phyloP scores from a whole-genome alignment of 2,329 filamentous ascomycete species.

The Colletotrichum gigasporum region DNA sequence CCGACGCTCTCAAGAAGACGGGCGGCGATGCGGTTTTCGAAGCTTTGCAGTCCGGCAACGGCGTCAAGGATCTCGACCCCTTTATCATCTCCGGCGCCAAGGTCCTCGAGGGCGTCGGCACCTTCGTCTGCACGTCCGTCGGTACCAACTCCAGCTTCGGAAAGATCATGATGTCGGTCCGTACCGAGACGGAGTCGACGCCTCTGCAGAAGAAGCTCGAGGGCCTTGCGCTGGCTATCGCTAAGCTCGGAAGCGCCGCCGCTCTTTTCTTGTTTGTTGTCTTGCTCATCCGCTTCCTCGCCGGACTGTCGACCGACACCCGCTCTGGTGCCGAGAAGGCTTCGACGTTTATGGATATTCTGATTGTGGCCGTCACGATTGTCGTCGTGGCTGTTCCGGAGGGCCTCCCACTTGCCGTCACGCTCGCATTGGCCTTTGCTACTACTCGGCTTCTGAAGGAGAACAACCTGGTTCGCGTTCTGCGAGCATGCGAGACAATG shows the following conservation, averaged over 20 bases:
- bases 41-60: slow-evolving; percentile 58
- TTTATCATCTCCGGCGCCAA: slow-evolving; percentile 70
- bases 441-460: slow-evolving; percentile 76
- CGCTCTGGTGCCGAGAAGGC: slow-evolving; percentile 63
- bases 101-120: slow-evolving; percentile 63
- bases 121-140: slow-evolving; percentile 64
- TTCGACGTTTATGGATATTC: slow-evolving; percentile 67
- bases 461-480: slow-evolving; percentile 74
- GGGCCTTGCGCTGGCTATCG: slow-evolving; percentile 52
- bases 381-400: slow-evolving; percentile 75
- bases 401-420: slow-evolving; percentile 73
- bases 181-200: slow-evolving; percentile 60
- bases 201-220: slow-evolving; percentile 65
- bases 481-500: slow-evolving; percentile 78
- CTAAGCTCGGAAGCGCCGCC: slow-evolving; percentile 67
- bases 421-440: slow-evolving; percentile 73
- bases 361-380: slow-evolving; percentile 73
- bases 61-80: slow-evolving; percentile 64
- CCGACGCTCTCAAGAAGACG: slow-evolving; percentile 76
- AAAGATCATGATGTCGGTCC: slow-evolving; percentile 64
- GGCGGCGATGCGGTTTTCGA: slow-evolving; percentile 66
- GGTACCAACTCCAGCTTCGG: slow-evolving; percentile 64
- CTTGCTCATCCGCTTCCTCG: slow-evolving; percentile 81
- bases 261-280: slow-evolving; percentile 80
- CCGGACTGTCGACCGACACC: slow-evolving; percentile 62